phyloP scores from a whole-genome alignment of 345 rosid species.

The Mercurialis annua region DNA sequence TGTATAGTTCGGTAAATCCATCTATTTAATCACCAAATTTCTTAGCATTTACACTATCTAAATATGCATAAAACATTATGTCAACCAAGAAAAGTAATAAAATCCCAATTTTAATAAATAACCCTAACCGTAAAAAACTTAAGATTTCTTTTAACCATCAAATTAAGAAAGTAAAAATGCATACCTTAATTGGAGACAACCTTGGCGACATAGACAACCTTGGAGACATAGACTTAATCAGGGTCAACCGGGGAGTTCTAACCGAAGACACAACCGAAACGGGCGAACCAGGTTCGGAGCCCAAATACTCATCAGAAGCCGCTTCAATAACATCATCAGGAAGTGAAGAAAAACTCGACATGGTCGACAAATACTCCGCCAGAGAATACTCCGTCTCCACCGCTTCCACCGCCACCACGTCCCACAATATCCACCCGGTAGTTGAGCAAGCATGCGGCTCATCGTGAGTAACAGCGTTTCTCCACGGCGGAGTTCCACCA shows the following conservation, averaged over 20 bases:
- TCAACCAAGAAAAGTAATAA: background rate
- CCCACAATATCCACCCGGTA: conserved; percentile 78
- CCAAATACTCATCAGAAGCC: conserved; percentile 30
- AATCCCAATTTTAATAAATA: background rate
- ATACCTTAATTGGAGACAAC: conserved; percentile 45
- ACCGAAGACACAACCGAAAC: conserved; percentile 26
- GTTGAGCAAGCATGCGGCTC: conserved; percentile 60
- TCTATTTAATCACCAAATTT: no score
- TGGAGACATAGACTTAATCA: conserved; percentile 37
- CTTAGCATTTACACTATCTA: no score
- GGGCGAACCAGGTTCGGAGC: conserved; percentile 43
- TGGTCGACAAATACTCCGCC: conserved; percentile 46
- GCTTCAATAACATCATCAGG: conserved; percentile 34
- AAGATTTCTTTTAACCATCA: background rate
- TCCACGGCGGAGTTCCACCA: conserved; percentile 93
- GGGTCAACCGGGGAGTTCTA: conserved; percentile 42
- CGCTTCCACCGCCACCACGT: conserved; percentile 47
- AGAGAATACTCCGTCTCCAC: conserved; percentile 37
- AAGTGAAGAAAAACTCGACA: conserved; percentile 55
- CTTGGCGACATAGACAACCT: conserved; percentile 39
- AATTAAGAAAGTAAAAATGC: background rate
- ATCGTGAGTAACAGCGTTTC: conserved; percentile 84
- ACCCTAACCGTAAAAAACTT: background rate
- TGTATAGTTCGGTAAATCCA: no score
- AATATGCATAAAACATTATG: no score